Evolutionary conservation across 148 eudicot species (phyloP).

Genomic region (Chenopodium suecicum): DNA sequence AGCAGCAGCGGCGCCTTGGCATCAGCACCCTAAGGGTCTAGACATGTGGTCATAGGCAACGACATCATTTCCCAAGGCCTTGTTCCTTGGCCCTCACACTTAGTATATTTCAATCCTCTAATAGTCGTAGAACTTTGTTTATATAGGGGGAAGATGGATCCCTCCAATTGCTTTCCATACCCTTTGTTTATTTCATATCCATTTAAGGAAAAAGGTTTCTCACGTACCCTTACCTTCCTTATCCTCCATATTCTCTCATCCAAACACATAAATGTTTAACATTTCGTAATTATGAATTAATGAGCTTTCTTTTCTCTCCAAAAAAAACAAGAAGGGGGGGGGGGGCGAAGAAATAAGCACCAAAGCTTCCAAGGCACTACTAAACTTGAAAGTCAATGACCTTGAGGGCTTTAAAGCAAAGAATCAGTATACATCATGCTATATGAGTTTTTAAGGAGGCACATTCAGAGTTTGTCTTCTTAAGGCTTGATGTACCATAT

Average conservation of each 20-base stretch:
- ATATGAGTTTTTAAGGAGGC: neutral
- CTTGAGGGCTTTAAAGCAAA: neutral
- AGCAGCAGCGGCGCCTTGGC: too few species aligned
- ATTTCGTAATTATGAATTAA: too few species aligned
- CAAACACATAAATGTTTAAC: neutral
- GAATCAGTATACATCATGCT: too few species aligned
- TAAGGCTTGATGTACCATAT: neutral
- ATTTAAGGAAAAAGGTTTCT: neutral
- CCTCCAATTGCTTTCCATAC: neutral
- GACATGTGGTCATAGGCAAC: too few species aligned
- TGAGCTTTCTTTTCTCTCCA: too few species aligned
- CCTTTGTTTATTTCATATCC: neutral
- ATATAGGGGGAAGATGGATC: neutral
- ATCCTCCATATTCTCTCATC: neutral
- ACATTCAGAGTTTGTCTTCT: neutral
- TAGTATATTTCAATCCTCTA: too few species aligned
- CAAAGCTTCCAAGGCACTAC: neutral
- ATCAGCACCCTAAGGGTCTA: too few species aligned
- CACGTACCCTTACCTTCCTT: neutral
- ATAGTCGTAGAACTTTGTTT: neutral
- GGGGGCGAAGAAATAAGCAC: too few species aligned
- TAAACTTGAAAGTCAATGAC: neutral
- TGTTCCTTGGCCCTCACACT: too few species aligned
- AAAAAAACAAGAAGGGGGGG: too few species aligned
- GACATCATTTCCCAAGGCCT: too few species aligned